Evolutionary conservation across 306 rosid genomes (phyloP), one percentile per base, ranked within the genome.

Genomic region (Rosa rugosa): DNA sequence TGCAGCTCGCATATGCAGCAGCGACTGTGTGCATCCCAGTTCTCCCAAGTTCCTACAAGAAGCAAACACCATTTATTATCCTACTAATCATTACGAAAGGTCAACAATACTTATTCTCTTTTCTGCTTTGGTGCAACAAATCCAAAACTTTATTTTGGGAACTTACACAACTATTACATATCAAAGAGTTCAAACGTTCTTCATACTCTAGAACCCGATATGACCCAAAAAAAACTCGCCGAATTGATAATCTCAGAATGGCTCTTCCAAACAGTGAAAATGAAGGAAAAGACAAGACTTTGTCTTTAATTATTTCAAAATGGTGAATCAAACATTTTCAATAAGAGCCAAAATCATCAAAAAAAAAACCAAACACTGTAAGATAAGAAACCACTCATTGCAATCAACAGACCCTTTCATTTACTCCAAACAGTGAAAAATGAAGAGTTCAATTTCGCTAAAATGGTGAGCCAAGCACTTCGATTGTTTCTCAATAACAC

Each of bases 11-110:
- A 88, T 78, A 11, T 92, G 93, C 80, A 96, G 57, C 60, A 96
- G 90, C 0, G 99, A 96, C 51, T 93, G 89, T 0, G 62, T 42
- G 87, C 98, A 91, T 16, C 98, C 92, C 84, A 93, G 77, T 81
- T 88, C 96, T 83, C 97, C 98, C 81, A 93, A 81, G 77, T 86
- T 90, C 92, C 99, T 95, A 78, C 2, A 49, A 17, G 22, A 63
- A 25, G 57, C 13, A 53, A 67, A 77, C 8, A 66, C 5, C 31
- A 27, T 23, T 46, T 27, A 20, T 56, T 14, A 50, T 18, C 38
- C 57, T 17, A 46, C 45, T 40, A 53, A 76, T 45, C 17, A 25
- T 44, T 44, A 18, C 8, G 68, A 80, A 41, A 77, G 14, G 27
- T 14, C 0, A 14, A 73, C 38, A 17, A n/a, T 22, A 64, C 10